Evolutionary conservation across 129 eudicot genomes (phyloP).

Genomic region (Dittrichia graveolens): DNA sequence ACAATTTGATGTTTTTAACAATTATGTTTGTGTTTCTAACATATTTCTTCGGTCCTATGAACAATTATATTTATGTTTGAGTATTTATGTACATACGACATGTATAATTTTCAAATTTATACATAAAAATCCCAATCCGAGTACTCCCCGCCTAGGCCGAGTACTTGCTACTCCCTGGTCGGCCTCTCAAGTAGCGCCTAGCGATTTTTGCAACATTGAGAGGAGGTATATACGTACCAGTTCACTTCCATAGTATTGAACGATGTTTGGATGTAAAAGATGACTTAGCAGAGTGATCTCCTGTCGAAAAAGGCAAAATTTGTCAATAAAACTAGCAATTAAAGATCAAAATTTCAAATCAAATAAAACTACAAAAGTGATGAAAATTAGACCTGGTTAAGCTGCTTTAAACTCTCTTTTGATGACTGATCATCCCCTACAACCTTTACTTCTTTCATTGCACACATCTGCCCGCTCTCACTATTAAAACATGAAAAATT

Average conservation of each 20-base stretch:
- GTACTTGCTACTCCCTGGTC: too few species aligned
- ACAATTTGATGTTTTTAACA: too few species aligned
- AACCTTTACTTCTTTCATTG: slow-evolving; percentile 82
- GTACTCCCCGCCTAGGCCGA: too few species aligned
- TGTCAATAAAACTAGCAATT: slow-evolving; percentile 3
- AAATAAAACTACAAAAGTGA: background rate
- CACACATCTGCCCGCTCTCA: slow-evolving; percentile 93
- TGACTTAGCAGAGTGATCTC: slow-evolving; percentile 76
- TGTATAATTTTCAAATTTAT: too few species aligned
- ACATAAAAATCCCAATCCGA: too few species aligned
- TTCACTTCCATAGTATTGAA: slow-evolving; percentile 88
- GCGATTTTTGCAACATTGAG: too few species aligned
- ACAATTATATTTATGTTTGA: too few species aligned
- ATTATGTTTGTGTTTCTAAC: too few species aligned
- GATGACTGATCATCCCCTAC: slow-evolving; percentile 71
- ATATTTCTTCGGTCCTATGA: too few species aligned
- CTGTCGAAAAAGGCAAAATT: slow-evolving; percentile 43
- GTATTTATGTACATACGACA: too few species aligned
- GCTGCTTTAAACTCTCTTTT: slow-evolving; percentile 81
- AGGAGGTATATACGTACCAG: slow-evolving; percentile 43
- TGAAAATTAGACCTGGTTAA: slow-evolving; percentile 67
- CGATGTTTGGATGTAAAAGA: slow-evolving; percentile 81
- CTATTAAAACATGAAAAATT: slow-evolving; percentile 39
- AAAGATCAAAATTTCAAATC: background rate
- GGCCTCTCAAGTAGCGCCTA: too few species aligned